phyloP scores from a whole-genome alignment of 2,329 filamentous ascomycete genomes.

The Fusarium nygamai region DNA sequence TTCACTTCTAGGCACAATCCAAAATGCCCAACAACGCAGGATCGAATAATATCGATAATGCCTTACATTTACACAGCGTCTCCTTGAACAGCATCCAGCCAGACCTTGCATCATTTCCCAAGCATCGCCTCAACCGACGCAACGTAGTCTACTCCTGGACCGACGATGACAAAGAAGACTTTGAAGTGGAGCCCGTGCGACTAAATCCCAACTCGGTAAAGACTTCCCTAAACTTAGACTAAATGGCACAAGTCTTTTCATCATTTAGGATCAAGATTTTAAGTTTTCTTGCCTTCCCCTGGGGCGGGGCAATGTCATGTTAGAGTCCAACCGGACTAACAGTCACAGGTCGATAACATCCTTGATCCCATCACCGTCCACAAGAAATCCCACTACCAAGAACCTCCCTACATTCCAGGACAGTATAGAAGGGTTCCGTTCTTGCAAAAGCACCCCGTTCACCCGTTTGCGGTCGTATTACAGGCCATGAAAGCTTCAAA shows the following conservation, averaged over 20 bases:
- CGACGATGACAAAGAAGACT: neutral
- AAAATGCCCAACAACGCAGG: neutral
- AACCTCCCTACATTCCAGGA: neutral
- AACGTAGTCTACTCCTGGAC: neutral
- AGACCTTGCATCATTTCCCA: neutral
- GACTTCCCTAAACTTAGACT: too few relatives aligned
- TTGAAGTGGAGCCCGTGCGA: neutral
- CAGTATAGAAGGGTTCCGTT: neutral
- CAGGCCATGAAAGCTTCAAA: neutral
- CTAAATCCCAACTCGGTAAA: neutral
- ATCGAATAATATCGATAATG: neutral
- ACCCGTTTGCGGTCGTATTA: neutral
- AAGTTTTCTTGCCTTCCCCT: too few relatives aligned
- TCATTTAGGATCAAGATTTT: too few relatives aligned
- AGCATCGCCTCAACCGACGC: neutral
- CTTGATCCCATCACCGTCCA: neutral
- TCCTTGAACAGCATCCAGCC: neutral
- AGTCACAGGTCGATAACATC: neutral
- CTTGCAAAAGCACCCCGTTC: neutral
- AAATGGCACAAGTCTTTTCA: too few relatives aligned
- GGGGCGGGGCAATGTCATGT: too few relatives aligned
- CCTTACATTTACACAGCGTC: neutral
- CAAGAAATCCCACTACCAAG: neutral
- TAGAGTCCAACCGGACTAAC: too few relatives aligned
- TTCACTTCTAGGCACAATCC: neutral